Conservation (phyloP, 1,284 basidiomycete genomes). For the Ustilago xerochloae region DNA sequence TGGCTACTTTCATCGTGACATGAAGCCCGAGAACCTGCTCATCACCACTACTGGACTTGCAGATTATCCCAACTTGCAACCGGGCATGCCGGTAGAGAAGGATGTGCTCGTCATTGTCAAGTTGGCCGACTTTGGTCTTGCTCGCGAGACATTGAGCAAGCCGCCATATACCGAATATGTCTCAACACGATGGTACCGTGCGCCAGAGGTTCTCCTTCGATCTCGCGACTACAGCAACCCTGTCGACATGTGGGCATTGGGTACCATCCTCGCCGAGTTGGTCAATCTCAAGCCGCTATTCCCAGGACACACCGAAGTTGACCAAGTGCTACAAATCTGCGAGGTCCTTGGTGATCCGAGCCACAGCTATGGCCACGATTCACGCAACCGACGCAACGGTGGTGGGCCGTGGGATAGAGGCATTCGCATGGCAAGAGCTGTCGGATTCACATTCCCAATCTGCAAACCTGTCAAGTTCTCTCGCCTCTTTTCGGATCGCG, state of each 20-base stretch:
- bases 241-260: conserved; percentile 99
- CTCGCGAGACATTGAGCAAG: conserved; percentile 84
- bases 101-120: conserved; percentile 98
- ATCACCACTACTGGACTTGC: conserved; percentile 98
- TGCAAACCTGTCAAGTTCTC: conserved; percentile 80
- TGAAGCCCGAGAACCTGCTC: conserved; percentile 99
- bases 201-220: conserved; percentile 92
- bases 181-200: conserved; percentile 98
- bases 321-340: conserved; percentile 90
- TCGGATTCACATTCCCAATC: conserved; percentile 91
- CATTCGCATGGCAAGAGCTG: conserved; percentile 83
- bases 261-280: conserved; percentile 96
- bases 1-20: conserved; percentile 98
- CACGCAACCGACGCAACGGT: conserved; percentile 77
- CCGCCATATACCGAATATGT: conserved; percentile 99
- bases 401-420: conserved; percentile 90
- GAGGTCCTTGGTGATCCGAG: conserved; percentile 92
- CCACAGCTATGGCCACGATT: conserved; percentile 82
- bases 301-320: conserved; percentile 93
- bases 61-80: conserved; percentile 78
- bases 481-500: conserved; percentile 80
- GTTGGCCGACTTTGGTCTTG: conserved; percentile 97
- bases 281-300: conserved; percentile 95
- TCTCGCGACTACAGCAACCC: conserved; percentile 93
- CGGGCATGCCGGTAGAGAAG: conserved; percentile 73